Evolutionary conservation across 2,329 filamentous ascomycete species (phyloP), one percentile per base, ranked within the genome.

Genomic region (Sporothrix dimorphospora): DNA sequence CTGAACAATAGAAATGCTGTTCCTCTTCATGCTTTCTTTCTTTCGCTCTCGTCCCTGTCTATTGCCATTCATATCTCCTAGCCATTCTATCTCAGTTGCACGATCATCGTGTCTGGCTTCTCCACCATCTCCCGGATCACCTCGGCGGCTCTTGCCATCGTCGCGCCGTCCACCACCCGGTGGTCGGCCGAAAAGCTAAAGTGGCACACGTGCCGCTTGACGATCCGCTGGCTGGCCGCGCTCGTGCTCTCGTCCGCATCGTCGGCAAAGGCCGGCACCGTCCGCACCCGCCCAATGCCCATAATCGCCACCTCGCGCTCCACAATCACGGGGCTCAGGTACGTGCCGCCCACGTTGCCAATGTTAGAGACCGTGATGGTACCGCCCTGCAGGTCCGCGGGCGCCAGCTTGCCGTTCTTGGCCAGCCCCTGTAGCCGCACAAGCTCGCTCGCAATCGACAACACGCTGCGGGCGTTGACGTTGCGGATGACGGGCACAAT

Each of bases 181-280:
- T 99, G 96, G 81, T 98, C 94, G 6, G 95, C 95, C 80, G 93
- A 95, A 95, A 95, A 98, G 82, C 94, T 98, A 77, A 98, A 94
- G 79, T 97, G 94, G 79, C 91, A 91, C 74, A 97, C 87, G 78
- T 97, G 91, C 80, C 90, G 92, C 82, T 89, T 90, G 14, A 94
- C 86, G 14, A 98, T 84, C 40, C 82, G 79, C 81, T 88, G 90
- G 14, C 94, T 86, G 14, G 98, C 84, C 24, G 81, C 79, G 80
- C 87, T 80, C 75, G 82, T 77, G 71, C 84, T 85, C 72, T 84
- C 85, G 81, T 87, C 80, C 75, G 82, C 78, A 67, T 85, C 85
- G 74, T 85, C 85, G 71, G 84, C 86, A 81, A 98, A 98, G 2
- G 93, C 91, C 12, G 96, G 96, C 42, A 97, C 88, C 1, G 89